Conservation (phyloP, 805 yeast species). For the Candida hungchunana region DNA sequence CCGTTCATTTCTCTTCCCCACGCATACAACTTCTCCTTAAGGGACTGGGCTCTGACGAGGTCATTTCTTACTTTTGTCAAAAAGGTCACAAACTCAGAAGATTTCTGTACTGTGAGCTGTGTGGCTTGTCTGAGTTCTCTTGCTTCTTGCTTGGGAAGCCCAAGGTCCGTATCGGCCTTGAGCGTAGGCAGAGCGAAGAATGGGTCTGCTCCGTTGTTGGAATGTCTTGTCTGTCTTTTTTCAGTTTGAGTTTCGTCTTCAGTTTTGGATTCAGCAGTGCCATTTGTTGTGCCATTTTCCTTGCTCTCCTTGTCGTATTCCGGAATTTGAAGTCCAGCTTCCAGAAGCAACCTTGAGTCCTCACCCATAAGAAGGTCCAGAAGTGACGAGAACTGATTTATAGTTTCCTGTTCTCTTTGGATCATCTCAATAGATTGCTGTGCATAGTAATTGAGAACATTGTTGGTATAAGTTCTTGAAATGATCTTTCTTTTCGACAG, state of each 20-base stretch:
- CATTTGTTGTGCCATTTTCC: too few species aligned
- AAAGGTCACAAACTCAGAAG: constrained; percentile 82
- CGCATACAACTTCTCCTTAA: constrained; percentile 60
- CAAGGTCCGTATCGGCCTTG: constrained; percentile 40
- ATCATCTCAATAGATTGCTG: constrained; percentile 71
- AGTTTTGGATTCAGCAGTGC: too few species aligned
- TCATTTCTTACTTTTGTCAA: constrained; percentile 71
- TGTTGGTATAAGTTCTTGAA: constrained; percentile 57
- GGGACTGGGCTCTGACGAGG: constrained; percentile 70
- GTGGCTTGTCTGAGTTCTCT: constrained; percentile 69
- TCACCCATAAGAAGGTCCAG: constrained; percentile 84
- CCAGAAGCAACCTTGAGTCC: constrained; percentile 64
- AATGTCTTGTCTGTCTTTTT: constrained; percentile 29
- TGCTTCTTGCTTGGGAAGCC: constrained; percentile 50
- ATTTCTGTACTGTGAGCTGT: constrained; percentile 76
- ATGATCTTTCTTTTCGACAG: constrained; percentile 67
- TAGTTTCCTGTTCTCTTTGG: constrained; percentile 75
- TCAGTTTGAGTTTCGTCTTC: constrained; percentile 17
- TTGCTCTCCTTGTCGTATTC: constrained; percentile 42
- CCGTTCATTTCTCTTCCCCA: constrained; percentile 90
- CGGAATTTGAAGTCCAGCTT: constrained; percentile 62
- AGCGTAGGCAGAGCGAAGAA: constrained; percentile 62
- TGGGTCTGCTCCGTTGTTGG: constrained; percentile 43
- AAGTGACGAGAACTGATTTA: constrained; percentile 65
- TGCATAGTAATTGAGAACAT: constrained; percentile 57